Percentiles rank a stretch among this genome's conserved stretches.
These are phyloP conservation scores for Corymbia citriodora DNA, from an alignment of 441 rosid species.

Conservation along the genomic window DNA sequence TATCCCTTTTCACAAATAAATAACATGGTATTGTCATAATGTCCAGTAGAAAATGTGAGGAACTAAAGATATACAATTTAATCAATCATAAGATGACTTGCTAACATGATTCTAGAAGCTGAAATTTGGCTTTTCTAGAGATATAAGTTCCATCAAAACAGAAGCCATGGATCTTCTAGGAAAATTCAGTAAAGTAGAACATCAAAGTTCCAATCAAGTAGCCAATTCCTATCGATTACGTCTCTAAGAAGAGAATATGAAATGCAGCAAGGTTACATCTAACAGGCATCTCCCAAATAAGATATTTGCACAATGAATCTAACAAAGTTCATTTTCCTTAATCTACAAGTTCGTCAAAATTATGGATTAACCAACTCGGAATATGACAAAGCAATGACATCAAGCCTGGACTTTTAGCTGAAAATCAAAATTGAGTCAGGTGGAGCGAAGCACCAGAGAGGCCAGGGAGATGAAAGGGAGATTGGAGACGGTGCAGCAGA, in stretches of 20 bases:
- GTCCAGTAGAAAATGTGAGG: not conserved
- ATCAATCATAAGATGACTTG: not conserved
- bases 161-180: not conserved
- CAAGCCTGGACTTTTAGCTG: not conserved
- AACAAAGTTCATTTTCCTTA: not conserved
- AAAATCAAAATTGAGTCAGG: not conserved
- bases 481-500: constrained; percentile 60
- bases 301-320: not conserved
- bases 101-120: not conserved
- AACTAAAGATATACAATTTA: not conserved
- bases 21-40: not conserved
- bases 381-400: not conserved
- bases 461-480: constrained; percentile 65
- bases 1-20: not conserved
- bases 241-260: not conserved
- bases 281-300: not conserved
- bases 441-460: constrained; percentile 37
- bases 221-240: not conserved
- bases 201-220: not conserved
- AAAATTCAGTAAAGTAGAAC: not conserved
- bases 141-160: not conserved
- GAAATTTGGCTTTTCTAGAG: not conserved
- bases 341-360: not conserved
- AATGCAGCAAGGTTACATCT: not conserved
- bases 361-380: not conserved